These are phyloP conservation scores for Collybiopsis luxurians DNA, from an alignment of 768 basidiomycete genomes.

Conservation along the genomic window DNA sequence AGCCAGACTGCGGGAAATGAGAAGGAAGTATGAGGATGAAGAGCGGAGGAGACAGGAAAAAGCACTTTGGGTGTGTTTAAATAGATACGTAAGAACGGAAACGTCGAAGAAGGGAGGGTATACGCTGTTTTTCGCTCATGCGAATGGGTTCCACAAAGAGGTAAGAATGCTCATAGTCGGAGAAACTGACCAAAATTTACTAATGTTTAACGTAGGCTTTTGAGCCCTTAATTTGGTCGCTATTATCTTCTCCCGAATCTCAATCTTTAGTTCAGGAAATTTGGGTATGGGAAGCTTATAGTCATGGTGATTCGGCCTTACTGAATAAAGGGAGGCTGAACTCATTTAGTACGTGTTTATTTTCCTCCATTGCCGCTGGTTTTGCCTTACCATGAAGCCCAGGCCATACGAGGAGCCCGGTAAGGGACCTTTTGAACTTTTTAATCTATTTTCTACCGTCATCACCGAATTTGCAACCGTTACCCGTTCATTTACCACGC, in stretches of 20 bases:
- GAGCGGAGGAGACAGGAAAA: conserved; percentile 6
- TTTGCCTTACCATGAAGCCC: neutral
- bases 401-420: conserved; percentile 81
- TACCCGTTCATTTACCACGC: conserved; percentile 57
- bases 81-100: conserved; percentile 52
- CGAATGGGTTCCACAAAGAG: conserved; percentile 89
- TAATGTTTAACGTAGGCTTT: conserved; percentile 53
- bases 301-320: conserved; percentile 83
- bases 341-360: conserved; percentile 49
- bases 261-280: conserved; percentile 52
- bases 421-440: conserved; percentile 79
- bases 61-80: conserved; percentile 67
- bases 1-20: conserved; percentile 24
- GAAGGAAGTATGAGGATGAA: conserved; percentile 21
- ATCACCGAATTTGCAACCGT: conserved; percentile 15
- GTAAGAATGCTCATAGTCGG: conserved; percentile 31
- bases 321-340: conserved; percentile 60
- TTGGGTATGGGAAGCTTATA: conserved; percentile 81
- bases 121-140: conserved; percentile 78
- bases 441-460: conserved; percentile 65
- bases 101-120: conserved; percentile 6
- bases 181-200: neutral
- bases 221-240: conserved; percentile 60
- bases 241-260: conserved; percentile 45
- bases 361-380: neutral